Percentiles rank a stretch among this genome's conserved stretches.
Conservation (phyloP, 305 asterid species). For the Rubia balearica region DNA sequence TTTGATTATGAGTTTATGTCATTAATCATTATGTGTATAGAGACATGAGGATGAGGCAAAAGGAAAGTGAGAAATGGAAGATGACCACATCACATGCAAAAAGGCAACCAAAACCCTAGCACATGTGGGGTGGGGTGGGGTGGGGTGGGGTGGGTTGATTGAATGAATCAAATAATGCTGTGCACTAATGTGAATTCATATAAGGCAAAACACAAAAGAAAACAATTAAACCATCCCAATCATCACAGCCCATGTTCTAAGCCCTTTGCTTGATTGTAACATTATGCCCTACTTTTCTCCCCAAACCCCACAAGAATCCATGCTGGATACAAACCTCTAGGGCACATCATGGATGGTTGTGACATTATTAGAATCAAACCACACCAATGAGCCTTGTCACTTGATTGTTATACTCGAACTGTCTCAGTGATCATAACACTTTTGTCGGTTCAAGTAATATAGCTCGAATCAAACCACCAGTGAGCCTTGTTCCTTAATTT, state of each 20-base stretch:
- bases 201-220: conserved; percentile 23
- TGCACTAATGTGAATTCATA: conserved; percentile 10
- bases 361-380: conserved; percentile 1
- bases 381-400: no score
- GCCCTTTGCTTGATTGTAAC: conserved; percentile 22
- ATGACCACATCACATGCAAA: conserved; percentile 38
- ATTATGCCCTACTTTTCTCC: conserved; percentile 20
- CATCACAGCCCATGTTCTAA: conserved; percentile 31
- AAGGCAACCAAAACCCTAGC: conserved; percentile 21
- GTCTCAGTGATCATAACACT: no score
- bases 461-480: no score
- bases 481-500: no score
- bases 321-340: background rate
- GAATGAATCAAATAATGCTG: conserved; percentile 9
- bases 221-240: conserved; percentile 31
- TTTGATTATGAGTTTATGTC: background rate
- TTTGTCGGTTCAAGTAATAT: no score
- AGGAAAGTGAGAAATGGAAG: background rate
- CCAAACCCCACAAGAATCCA: conserved; percentile 11
- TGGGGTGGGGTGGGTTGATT: conserved; percentile 5
- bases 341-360: conserved; percentile 19
- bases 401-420: no score
- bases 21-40: background rate
- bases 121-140: conserved; percentile 27
- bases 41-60: conserved; percentile 14